Percentiles rank a stretch among this genome's conserved stretches.
Evolutionary conservation across 805 yeast genomes (phyloP).

Genomic region (Saturnispora zaruensis): DNA sequence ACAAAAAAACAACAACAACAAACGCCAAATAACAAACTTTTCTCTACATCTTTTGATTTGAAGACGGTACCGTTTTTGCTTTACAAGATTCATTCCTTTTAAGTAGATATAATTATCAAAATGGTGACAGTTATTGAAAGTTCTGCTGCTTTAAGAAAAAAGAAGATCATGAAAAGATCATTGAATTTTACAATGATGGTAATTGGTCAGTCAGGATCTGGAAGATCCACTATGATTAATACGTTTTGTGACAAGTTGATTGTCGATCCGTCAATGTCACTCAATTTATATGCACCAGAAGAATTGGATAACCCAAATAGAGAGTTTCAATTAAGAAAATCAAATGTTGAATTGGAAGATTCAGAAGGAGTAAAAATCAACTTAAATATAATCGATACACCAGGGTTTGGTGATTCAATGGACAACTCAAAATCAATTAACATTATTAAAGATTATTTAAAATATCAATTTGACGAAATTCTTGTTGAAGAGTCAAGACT

Average conservation of each 20-base stretch:
- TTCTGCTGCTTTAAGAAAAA: constrained; percentile 53
- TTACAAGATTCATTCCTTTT: background rate
- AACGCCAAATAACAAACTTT: background rate
- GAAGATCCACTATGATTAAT: constrained; percentile 88
- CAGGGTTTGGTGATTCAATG: constrained; percentile 71
- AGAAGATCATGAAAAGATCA: constrained; percentile 74
- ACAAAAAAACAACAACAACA: background rate
- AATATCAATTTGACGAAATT: constrained; percentile 78
- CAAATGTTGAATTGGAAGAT: constrained; percentile 76
- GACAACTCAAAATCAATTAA: constrained; percentile 62
- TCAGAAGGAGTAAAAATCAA: constrained; percentile 79
- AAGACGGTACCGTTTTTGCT: background rate
- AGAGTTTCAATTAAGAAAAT: constrained; percentile 61
- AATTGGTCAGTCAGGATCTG: constrained; percentile 80
- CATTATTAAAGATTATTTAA: constrained; percentile 65
- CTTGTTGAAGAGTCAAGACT: constrained; percentile 73
- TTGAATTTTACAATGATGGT: constrained; percentile 81
- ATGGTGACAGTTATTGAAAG: constrained; percentile 44
- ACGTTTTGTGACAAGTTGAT: constrained; percentile 85
- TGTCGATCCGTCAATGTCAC: constrained; percentile 60
- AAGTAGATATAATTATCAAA: background rate
- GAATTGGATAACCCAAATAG: constrained; percentile 43
- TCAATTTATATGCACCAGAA: constrained; percentile 27
- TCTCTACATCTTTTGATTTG: background rate
- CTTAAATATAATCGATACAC: constrained; percentile 70